Evolutionary conservation across 441 rosid genomes (phyloP).

Genomic region (Populus hybrid): DNA sequence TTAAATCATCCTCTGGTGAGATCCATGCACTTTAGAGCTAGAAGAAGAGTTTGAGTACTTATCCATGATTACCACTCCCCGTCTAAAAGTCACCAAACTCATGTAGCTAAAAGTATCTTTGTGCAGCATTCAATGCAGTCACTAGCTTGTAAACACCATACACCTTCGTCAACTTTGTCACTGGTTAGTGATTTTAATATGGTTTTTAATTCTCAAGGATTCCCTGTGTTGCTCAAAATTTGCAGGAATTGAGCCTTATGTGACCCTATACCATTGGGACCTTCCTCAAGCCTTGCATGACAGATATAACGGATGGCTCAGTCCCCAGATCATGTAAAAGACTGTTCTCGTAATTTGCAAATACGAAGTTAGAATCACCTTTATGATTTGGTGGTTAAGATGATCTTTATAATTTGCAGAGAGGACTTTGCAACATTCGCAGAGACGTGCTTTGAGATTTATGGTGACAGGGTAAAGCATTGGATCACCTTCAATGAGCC

Average conservation of each 20-base stretch:
- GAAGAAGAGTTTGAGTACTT: not conserved
- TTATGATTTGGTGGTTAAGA: not conserved
- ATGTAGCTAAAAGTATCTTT: not conserved
- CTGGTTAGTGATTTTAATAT: not conserved
- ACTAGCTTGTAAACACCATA: not conserved
- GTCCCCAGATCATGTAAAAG: conserved; percentile 28
- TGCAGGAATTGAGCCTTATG: conserved; percentile 34
- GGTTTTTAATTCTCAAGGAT: not conserved
- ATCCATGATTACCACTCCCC: no score
- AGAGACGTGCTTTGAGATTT: conserved; percentile 30
- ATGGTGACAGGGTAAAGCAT: conserved; percentile 37
- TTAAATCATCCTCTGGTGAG: conserved; percentile 15
- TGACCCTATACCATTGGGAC: conserved; percentile 43
- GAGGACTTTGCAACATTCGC: conserved; percentile 27
- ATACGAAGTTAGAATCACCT: not conserved
- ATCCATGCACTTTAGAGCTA: not conserved
- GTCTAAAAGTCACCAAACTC: not conserved
- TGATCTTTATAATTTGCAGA: conserved; percentile 10
- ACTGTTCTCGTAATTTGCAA: not conserved
- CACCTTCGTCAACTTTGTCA: not conserved
- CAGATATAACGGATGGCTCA: conserved; percentile 35
- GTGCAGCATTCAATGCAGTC: not conserved
- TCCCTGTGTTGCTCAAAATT: not conserved
- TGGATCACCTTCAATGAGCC: conserved; percentile 42
- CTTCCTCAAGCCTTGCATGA: conserved; percentile 40